Base-by-base conservation (phyloP, 1,139 yeast genomes). In the Diutina mesorugosa region DNA sequence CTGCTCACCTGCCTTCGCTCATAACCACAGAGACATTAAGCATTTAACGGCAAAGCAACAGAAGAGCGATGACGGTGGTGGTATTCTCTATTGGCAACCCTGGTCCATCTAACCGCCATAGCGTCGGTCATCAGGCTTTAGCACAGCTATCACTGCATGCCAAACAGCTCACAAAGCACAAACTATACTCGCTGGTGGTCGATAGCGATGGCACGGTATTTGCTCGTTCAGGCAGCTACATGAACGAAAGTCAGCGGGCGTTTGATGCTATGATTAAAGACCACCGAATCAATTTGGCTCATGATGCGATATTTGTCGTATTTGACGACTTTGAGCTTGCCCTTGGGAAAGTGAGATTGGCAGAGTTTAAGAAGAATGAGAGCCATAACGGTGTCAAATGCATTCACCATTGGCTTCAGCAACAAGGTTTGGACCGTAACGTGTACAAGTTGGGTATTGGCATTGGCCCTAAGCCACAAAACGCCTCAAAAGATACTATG, bases 71-170 rank as follows among this genome's bases (percentile, higher is more conserved):
- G 51, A 48, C 38, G 16, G 28, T 71, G 10, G 65, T 73, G 1
- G 58, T 75, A 32, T 70, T 73, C 58, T 74, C 79, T 6, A 66
- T 76, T 35, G 79, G 80, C 1, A 76, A 76, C 60, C 79, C 79
- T 1, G 79, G 79, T 0, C 69, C 72, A 1, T 61, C 67, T 18
- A 70, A 65, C 32, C 64, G 79, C 14, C 80, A 76, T 58, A 74
- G 79, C 0, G 65, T 69, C 2, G 79, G 79, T 7, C 79, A 76
- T 59, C 61, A 65, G 55, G 69, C 68, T 53, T 66, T 75, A n/a
- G 66, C 67, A 53, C 61, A 65, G 32, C 58, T 74, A 7, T 64
- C 70, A 56, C 63, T 64, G 1, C 64, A 64, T 1, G 70, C 70
- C 32, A 63, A 64, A 41, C 72, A 70, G 26, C 59, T 66, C 16